Conservation (phyloP, 2,329 filamentous ascomycete species). For the Aspergillus quadrilineatus region DNA sequence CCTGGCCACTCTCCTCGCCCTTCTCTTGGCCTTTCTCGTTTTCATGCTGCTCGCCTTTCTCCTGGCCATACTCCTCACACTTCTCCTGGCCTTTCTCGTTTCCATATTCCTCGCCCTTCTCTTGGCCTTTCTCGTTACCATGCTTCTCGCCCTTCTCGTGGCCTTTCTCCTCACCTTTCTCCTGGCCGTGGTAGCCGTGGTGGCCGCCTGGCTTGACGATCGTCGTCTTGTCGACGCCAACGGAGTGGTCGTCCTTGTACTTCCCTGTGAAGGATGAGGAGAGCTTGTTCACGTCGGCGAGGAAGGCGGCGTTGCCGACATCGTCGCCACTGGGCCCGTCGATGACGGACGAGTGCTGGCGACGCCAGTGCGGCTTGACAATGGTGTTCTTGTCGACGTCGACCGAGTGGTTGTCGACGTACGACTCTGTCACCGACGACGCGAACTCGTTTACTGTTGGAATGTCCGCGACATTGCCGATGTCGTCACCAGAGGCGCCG, state of each 20-base stretch:
- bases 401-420: constrained; percentile 4
- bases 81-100: background rate
- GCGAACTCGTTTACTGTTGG: background rate
- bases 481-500: constrained; percentile 20
- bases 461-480: constrained; percentile 13
- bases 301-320: constrained; percentile 12
- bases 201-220: background rate
- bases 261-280: background rate
- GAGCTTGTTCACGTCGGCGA: background rate
- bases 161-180: background rate
- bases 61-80: too few species aligned
- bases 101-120: background rate
- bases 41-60: too few species aligned
- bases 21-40: too few species aligned
- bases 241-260: constrained; percentile 16
- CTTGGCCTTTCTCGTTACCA: too few species aligned
- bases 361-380: constrained; percentile 10
- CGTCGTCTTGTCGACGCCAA: background rate
- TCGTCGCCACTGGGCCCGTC: constrained; percentile 27
- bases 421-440: background rate
- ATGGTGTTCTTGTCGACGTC: background rate
- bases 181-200: too few species aligned
- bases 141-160: background rate
- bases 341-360: constrained; percentile 14
- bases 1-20: too few species aligned